These are phyloP conservation scores for Vanilla planifolia DNA, from an alignment of 106 monocot genomes.

Conservation along the genomic window DNA sequence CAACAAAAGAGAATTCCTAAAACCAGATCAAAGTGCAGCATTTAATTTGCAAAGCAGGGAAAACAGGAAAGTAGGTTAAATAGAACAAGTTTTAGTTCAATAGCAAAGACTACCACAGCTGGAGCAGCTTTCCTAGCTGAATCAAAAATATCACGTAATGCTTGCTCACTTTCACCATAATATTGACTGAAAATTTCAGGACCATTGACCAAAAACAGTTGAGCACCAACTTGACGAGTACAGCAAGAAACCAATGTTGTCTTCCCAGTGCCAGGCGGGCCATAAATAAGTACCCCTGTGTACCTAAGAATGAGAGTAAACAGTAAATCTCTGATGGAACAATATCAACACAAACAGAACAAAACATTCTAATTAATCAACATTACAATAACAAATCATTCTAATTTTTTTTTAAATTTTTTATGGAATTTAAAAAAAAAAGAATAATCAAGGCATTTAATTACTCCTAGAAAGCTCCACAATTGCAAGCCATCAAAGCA, in stretches of 20 bases:
- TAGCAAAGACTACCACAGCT: conserved; percentile 67
- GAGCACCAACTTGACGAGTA: conserved; percentile 48
- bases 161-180: conserved; percentile 90
- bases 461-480: too few species aligned
- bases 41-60: neutral
- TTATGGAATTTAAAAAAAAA: too few species aligned
- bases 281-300: conserved; percentile 91
- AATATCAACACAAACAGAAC: too few species aligned
- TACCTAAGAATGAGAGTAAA: conserved; percentile 45
- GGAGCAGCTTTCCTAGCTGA: conserved; percentile 72
- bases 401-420: too few species aligned
- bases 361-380: too few species aligned
- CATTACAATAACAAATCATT: too few species aligned
- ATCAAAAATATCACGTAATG: conserved; percentile 59
- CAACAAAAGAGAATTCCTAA: neutral
- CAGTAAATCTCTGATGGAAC: too few species aligned
- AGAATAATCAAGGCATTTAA: too few species aligned
- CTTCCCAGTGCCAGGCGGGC: conserved; percentile 97
- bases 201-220: conserved; percentile 74
- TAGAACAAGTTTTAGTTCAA: neutral
- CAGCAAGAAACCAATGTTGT: conserved; percentile 72
- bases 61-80: neutral
- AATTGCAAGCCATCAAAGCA: too few species aligned
- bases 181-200: conserved; percentile 92
- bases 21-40: neutral